phyloP scores from a whole-genome alignment of 1,284 basidiomycete species.

The Paramarasmius palmivorus region DNA sequence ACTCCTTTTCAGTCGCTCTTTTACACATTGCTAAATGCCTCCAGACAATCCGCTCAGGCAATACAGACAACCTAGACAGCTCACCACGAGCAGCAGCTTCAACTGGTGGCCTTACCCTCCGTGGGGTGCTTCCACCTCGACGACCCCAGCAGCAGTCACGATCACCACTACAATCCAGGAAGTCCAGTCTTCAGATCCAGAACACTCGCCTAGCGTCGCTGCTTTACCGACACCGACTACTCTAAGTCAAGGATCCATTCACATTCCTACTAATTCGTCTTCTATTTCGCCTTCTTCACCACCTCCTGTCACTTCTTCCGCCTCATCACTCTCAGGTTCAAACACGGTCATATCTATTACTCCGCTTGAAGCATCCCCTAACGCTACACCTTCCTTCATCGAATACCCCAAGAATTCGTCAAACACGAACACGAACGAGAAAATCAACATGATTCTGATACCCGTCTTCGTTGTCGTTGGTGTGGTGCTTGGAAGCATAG shows the following conservation, averaged over 20 bases:
- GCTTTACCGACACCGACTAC: too few species aligned
- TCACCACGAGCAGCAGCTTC: not conserved
- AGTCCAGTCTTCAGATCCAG: not conserved
- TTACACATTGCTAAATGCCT: too few species aligned
- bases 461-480: constrained; percentile 32
- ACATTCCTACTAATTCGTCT: not conserved
- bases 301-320: constrained; percentile 14
- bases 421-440: not conserved
- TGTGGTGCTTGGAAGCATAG: constrained; percentile 24
- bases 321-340: constrained; percentile 3
- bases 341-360: constrained; percentile 11
- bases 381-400: constrained; percentile 8
- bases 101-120: constrained; percentile 5
- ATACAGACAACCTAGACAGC: not conserved
- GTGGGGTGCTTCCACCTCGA: not conserved
- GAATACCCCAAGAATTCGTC: constrained; percentile 12
- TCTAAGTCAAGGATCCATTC: too few species aligned
- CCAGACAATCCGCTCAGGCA: too few species aligned
- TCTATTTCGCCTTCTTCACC: constrained; percentile 2
- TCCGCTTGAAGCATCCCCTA: constrained; percentile 1
- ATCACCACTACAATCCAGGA: not conserved
- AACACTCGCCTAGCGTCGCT: not conserved
- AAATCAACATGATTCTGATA: constrained; percentile 29
- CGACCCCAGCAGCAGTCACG: not conserved
- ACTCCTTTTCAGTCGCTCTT: too few species aligned